These are phyloP conservation scores for Breynia disticha DNA, from an alignment of 441 rosid genomes.

Conservation along the genomic window DNA sequence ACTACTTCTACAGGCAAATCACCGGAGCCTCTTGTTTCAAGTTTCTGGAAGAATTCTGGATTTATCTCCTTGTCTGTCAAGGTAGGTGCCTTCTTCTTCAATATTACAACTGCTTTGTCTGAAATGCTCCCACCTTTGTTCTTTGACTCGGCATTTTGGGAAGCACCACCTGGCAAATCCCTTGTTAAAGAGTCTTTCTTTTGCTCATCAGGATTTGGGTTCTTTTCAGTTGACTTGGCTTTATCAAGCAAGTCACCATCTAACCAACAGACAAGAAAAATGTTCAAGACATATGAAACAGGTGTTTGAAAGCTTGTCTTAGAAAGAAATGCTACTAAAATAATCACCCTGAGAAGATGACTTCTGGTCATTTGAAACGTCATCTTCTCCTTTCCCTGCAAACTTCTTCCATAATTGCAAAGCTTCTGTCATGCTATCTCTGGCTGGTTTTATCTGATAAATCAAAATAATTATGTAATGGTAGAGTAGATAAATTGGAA, in stretches of 20 bases:
- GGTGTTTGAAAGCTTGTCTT: conserved; percentile 1
- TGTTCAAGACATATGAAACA: conserved; percentile 1
- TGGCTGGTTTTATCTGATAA: conserved; percentile 83
- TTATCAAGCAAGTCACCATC: conserved; percentile 30
- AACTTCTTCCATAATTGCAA: conserved; percentile 84
- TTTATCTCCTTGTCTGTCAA: conserved; percentile 78
- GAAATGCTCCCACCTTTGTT: conserved; percentile 54
- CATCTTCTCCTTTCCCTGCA: conserved; percentile 65
- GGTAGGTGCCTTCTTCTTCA: conserved; percentile 83
- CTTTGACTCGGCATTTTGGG: conserved; percentile 41
- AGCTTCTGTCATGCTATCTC: conserved; percentile 94
- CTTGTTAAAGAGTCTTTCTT: conserved; percentile 32
- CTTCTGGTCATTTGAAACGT: conserved; percentile 52
- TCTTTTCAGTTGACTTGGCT: conserved; percentile 32
- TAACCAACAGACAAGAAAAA: conserved; percentile 16
- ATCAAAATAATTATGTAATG: conserved; percentile 13
- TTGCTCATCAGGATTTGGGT: conserved; percentile 31
- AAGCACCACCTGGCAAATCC: conserved; percentile 41
- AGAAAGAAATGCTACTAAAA: conserved; percentile 5
- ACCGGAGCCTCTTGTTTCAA: conserved; percentile 62
- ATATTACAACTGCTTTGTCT: conserved; percentile 69
- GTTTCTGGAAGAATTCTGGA: conserved; percentile 94
- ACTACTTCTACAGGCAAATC: conserved; percentile 91
- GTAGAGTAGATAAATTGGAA: no score
- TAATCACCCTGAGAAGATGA: conserved; percentile 45